Base-by-base conservation (phyloP, 2,329 filamentous ascomycete genomes). In the Penicillium hordei region DNA sequence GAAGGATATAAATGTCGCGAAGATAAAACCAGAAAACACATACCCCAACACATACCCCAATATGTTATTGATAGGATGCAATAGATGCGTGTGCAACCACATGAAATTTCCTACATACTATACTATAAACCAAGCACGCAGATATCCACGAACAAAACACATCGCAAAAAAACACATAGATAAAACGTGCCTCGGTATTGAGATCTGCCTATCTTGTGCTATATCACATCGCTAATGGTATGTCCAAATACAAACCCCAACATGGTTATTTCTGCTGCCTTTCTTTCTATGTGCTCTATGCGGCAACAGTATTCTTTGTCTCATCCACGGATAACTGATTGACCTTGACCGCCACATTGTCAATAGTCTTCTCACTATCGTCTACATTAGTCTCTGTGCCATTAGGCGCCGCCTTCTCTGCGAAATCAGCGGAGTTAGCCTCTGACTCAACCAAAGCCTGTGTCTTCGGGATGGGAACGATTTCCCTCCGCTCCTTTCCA, bases 401-500 rank as follows among this genome's bases (percentile, higher is more conserved):
- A 21, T 5, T 50, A 17, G 34, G 4, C 10, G 19, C 45, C 17
- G 10, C n/a, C 34, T 42, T 57, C 19, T 44, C 56, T 2, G 33
- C 33, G 1, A 44, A 34, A 13, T 21, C 8, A 13, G 12, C 36
- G 19, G 44, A 13, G 17, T 45, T 42, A 43, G 53, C 54, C 42
- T 42, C 19, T 9, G 57, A 23, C 52, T 33, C 27, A 17, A 31
- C 25, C 13, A n/a, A 50, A 33, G 33, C 12, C 23, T 59, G 42
- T 5, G 23, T n/a, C 52, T 59, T 55, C 1, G 62, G 55, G 15
- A 74, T 67, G 4, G 71, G 68, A 33, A 76, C 60, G 7, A 31
- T 66, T 7, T 55, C 44, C 21, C 69, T 65, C 39, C 73, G 65
- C 13, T 66, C 66, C 58, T 72, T 70, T 38, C 74, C 73, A 38